A percentile compares a stretch with the other conserved stretches of the same genome.
phyloP scores from a whole-genome alignment of 768 basidiomycete species.

The Rhodotorula diobovata region DNA sequence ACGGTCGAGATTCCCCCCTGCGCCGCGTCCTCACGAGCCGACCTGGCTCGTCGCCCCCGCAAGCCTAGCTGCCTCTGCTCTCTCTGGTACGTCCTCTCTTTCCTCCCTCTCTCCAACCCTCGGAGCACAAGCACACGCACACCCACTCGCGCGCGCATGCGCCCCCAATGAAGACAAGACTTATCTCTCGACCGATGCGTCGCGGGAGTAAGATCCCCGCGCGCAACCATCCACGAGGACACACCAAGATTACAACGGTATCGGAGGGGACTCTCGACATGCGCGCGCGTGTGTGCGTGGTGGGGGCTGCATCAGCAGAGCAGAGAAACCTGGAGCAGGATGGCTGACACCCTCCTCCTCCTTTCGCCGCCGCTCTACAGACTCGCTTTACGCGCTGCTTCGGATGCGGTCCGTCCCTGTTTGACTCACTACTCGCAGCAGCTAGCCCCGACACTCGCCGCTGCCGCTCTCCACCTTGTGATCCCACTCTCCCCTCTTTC shows the following conservation, averaged over 20 bases:
- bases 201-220: neutral
- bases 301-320: neutral
- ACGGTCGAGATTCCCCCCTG: too few relatives aligned
- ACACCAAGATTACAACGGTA: conserved; percentile 29
- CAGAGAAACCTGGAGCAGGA: neutral
- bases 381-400: neutral
- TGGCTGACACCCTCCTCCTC: neutral
- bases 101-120: too few relatives aligned
- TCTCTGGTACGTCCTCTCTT: too few relatives aligned
- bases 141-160: too few relatives aligned
- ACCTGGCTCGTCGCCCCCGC: too few relatives aligned
- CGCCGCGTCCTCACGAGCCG: too few relatives aligned
- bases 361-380: too few relatives aligned
- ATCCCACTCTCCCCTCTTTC: neutral
- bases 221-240: neutral
- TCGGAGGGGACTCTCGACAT: conserved; percentile 2
- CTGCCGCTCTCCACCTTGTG: neutral
- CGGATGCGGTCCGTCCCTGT: too few relatives aligned
- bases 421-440: too few relatives aligned
- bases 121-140: too few relatives aligned
- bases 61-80: too few relatives aligned
- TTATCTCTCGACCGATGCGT: conserved; percentile 24
- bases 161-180: neutral
- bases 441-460: neutral
- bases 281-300: too few relatives aligned